Evolutionary conservation across 1,284 basidiomycete genomes (phyloP).

Genomic region (Chiua sp.): DNA sequence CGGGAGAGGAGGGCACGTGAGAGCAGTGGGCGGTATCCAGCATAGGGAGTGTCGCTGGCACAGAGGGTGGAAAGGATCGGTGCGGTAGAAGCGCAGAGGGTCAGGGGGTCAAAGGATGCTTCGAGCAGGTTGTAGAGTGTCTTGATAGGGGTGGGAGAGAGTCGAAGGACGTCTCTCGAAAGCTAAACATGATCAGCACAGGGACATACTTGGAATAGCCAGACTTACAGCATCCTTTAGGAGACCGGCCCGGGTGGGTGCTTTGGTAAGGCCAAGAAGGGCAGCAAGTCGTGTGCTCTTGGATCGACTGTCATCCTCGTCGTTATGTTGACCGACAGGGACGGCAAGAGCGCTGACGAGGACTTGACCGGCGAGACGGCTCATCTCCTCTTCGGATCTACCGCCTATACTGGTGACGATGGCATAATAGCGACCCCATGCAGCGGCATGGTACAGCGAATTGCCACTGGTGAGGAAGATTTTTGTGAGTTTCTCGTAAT

Average conservation of each 20-base stretch:
- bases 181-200: constrained; percentile 48
- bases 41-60: constrained; percentile 51
- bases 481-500: constrained; percentile 97
- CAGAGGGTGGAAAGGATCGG: constrained; percentile 79
- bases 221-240: constrained; percentile 83
- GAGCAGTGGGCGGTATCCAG: constrained; percentile 89
- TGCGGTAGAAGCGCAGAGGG: constrained; percentile 83
- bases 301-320: constrained; percentile 77
- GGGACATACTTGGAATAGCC: neutral
- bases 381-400: constrained; percentile 79
- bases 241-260: constrained; percentile 87
- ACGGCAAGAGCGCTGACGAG: constrained; percentile 94
- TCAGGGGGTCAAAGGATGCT: constrained; percentile 94
- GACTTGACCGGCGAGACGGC: constrained; percentile 89
- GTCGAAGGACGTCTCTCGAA: constrained; percentile 85
- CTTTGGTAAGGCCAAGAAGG: constrained; percentile 84
- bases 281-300: constrained; percentile 84
- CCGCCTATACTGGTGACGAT: constrained; percentile 70
- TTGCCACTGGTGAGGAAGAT: constrained; percentile 97
- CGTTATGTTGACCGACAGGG: constrained; percentile 78
- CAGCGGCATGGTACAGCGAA: constrained; percentile 95
- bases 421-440: constrained; percentile 89
- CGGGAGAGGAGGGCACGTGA: constrained; percentile 93
- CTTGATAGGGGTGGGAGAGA: constrained; percentile 79
- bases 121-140: constrained; percentile 92